Conservation (phyloP, 2,329 filamentous ascomycete genomes). For the Colletotrichum viniferum region DNA sequence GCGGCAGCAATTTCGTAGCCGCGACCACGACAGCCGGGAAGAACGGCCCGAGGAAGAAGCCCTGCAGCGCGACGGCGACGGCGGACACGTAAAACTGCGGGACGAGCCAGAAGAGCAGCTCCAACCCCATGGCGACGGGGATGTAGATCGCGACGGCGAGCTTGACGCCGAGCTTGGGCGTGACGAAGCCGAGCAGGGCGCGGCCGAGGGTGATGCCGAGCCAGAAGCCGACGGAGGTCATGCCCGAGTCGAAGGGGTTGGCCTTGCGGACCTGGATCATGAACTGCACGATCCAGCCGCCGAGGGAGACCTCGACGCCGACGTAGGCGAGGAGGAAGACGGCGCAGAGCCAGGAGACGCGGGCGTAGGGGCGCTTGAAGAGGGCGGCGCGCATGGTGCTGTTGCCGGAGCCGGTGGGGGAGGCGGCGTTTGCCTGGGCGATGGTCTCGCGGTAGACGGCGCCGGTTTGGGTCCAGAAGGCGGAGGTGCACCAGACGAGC, state of each 20-base stretch:
- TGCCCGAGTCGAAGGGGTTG: conserved; percentile 70
- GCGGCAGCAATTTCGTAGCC: conserved; percentile 71
- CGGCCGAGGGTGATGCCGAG: conserved; percentile 77
- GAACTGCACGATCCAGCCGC: conserved; percentile 85
- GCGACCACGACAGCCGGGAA: conserved; percentile 76
- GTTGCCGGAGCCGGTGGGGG: conserved; percentile 28
- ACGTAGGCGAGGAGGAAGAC: conserved; percentile 79
- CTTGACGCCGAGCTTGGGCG: conserved; percentile 73
- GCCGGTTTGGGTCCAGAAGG: conserved; percentile 66
- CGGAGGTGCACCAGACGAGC: conserved; percentile 46
- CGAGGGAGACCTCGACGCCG: conserved; percentile 75
- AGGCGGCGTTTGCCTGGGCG: background rate
- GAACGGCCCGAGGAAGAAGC: conserved; percentile 80
- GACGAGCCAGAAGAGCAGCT: conserved; percentile 82
- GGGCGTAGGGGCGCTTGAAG: conserved; percentile 43
- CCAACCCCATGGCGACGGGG: conserved; percentile 63
- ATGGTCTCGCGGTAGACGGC: conserved; percentile 52
- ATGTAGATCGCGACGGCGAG: conserved; percentile 68
- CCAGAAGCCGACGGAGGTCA: conserved; percentile 83
- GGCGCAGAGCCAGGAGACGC: conserved; percentile 72
- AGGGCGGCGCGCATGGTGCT: conserved; percentile 41
- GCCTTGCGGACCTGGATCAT: conserved; percentile 79
- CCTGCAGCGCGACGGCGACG: conserved; percentile 72
- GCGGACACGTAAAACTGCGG: conserved; percentile 78
- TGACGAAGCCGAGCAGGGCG: conserved; percentile 74